A percentile compares a stretch with the other conserved stretches of the same genome.
Conservation (phyloP, 257 asterid genomes). For the Primulina huaijiensis region DNA sequence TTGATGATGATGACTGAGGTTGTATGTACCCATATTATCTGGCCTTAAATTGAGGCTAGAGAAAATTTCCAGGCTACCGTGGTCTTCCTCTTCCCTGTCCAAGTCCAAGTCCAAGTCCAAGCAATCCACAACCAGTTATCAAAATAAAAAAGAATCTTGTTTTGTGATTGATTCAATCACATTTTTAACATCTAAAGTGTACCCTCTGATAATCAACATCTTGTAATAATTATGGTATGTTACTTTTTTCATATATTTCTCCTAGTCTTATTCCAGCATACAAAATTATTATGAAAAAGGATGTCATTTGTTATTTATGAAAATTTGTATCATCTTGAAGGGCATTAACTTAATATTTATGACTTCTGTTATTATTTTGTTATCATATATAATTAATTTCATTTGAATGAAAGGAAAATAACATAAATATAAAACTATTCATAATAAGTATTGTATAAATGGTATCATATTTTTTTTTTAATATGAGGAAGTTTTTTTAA, state of each 20-base stretch:
- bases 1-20: constrained; percentile 43
- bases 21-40: neutral
- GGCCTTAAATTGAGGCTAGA: neutral
- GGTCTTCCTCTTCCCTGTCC: neutral
- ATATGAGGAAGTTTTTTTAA: too few relatives aligned
- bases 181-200: too few relatives aligned
- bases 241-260: neutral
- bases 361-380: too few relatives aligned
- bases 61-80: neutral
- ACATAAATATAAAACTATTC: too few relatives aligned
- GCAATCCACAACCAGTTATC: neutral
- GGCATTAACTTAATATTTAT: too few relatives aligned
- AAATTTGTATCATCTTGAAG: too few relatives aligned
- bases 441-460: too few relatives aligned
- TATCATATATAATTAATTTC: too few relatives aligned
- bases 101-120: too few relatives aligned
- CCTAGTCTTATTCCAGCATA: neutral
- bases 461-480: too few relatives aligned
- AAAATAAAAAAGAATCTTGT: neutral
- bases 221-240: neutral
- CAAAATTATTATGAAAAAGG: neutral
- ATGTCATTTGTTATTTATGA: neutral
- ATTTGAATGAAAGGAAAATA: too few relatives aligned
- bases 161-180: neutral
- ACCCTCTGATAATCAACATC: neutral